phyloP scores from a whole-genome alignment of 139 green algal genomes.

The Tetradesmus obliquus region DNA sequence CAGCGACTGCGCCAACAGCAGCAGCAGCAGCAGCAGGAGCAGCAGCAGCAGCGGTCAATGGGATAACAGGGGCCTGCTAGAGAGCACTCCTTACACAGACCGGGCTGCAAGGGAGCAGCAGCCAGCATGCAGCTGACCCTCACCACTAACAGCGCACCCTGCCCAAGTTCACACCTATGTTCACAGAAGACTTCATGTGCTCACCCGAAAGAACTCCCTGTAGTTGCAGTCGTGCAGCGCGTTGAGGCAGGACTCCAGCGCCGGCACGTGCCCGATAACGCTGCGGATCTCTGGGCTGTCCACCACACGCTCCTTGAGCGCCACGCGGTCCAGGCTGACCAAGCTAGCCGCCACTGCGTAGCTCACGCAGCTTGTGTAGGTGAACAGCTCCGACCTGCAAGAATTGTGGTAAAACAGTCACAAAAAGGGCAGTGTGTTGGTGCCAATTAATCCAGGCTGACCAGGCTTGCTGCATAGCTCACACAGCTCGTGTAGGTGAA shows the following conservation, averaged over 20 bases:
- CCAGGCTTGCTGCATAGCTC: constrained; percentile 90
- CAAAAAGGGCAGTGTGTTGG: not conserved
- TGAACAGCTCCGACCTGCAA: constrained; percentile 90
- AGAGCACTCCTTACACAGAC: too few species aligned
- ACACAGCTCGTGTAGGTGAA: constrained; percentile 91
- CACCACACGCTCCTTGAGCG: constrained; percentile 78
- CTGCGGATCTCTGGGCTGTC: constrained; percentile 96
- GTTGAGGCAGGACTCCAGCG: constrained; percentile 86
- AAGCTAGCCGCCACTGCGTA: constrained; percentile 91
- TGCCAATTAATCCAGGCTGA: constrained; percentile 70
- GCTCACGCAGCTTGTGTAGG: constrained; percentile 90
- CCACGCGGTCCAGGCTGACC: constrained; percentile 78
- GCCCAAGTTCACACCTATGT: not conserved
- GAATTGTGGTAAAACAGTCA: not conserved
- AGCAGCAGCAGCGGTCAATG: not conserved
- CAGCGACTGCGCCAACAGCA: constrained; percentile 70
- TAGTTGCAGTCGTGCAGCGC: constrained; percentile 95
- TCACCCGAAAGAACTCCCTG: constrained; percentile 87
- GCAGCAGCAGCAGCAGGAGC: not conserved
- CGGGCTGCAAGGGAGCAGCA: not conserved
- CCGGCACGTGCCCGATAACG: constrained; percentile 88
- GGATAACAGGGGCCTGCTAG: not conserved
- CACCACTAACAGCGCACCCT: too few species aligned
- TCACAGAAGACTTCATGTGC: not conserved
- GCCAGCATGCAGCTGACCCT: not conserved